Conservation (phyloP, 768 basidiomycete species). For the Mrakia gelida region DNA sequence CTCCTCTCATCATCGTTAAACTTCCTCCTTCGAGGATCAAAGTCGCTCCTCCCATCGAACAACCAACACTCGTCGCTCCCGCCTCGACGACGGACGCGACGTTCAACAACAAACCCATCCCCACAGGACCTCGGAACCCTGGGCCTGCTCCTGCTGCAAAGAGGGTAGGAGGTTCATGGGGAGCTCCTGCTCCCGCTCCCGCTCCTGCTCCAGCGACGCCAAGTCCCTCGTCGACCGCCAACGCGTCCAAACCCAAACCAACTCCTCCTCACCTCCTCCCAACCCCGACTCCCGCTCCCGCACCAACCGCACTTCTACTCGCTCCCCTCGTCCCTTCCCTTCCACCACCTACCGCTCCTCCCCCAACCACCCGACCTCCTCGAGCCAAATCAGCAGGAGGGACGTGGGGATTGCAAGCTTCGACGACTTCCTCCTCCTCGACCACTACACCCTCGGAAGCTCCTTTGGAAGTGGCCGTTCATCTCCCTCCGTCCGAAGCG, state of each 20-base stretch:
- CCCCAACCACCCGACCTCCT: not conserved
- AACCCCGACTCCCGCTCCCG: not conserved
- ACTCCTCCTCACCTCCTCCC: not conserved
- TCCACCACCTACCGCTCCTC: not conserved
- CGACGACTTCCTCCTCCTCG: not conserved
- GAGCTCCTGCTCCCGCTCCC: not conserved
- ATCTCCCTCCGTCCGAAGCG: constrained; percentile 2
- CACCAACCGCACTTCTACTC: not conserved
- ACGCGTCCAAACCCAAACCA: not conserved
- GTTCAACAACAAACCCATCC: constrained; percentile 8
- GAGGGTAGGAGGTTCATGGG: not conserved
- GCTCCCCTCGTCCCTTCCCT: not conserved
- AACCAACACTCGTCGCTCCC: not conserved
- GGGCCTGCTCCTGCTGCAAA: not conserved
- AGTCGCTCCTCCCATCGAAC: not conserved
- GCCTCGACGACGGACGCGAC: not conserved
- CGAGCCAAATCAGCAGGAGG: not conserved
- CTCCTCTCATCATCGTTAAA: constrained; percentile 1
- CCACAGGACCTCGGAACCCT: not conserved
- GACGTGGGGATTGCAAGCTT: not conserved
- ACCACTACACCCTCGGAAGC: not conserved
- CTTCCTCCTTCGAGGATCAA: not conserved
- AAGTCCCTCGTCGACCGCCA: not conserved
- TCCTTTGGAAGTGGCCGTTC: not conserved
- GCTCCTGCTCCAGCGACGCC: not conserved